phyloP scores from a whole-genome alignment of 2,329 filamentous ascomycete genomes.

The Teratosphaeria nubilosa region DNA sequence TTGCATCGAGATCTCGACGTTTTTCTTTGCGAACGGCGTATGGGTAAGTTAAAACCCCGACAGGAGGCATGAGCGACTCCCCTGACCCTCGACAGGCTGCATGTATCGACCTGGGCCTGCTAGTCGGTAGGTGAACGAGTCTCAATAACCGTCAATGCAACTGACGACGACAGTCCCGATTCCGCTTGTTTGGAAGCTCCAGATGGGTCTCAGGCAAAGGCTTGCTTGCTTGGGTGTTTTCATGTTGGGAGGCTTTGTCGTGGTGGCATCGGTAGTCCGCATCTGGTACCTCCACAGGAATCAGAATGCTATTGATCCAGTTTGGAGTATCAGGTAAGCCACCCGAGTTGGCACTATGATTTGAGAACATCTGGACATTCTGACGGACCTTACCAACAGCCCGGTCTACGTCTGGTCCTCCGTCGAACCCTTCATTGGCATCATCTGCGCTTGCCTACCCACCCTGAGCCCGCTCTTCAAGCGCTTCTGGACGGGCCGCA shows the following conservation, averaged over 20 bases:
- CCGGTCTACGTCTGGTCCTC: conserved; percentile 7
- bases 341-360: not conserved
- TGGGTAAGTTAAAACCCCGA: not conserved
- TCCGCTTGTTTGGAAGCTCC: conserved; percentile 3
- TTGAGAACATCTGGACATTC: not conserved
- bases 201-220: not conserved
- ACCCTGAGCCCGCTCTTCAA: conserved; percentile 7
- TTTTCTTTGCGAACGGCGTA: conserved; percentile 3
- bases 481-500: not conserved
- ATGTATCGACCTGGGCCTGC: not conserved
- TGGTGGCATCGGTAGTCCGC: conserved; percentile 3
- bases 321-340: conserved; percentile 1
- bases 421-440: conserved; percentile 5
- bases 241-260: conserved; percentile 1
- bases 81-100: not conserved
- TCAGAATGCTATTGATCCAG: not conserved
- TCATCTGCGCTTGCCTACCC: conserved; percentile 6
- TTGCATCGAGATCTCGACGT: not conserved
- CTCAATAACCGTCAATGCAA: not conserved
- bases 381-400: not conserved
- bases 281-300: conserved; percentile 4
- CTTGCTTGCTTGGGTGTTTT: conserved; percentile 1
- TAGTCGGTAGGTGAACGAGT: not conserved
- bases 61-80: not conserved
- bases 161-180: not conserved